Evolutionary conservation across 352 stramenopile genomes (phyloP), one percentile per base, ranked within the genome.

Genomic region (Thalassiosira mediterranea): DNA sequence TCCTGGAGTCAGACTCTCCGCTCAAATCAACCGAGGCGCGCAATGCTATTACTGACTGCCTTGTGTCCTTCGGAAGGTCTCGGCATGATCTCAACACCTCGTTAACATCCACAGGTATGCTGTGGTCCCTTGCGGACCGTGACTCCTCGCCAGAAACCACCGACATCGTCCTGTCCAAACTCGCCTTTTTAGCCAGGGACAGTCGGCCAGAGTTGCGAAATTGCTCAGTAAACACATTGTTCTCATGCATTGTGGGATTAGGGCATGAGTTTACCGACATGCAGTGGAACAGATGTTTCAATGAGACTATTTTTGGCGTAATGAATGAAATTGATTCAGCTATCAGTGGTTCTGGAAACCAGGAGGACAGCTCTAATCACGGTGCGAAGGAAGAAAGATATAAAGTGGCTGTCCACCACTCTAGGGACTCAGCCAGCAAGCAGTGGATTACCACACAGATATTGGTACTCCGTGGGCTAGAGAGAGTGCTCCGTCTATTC

Each of bases 41-140:
- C 54, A 74, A 79, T 44, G 68, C 79, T 28, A 77, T 93, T 19
- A 89, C 98, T 26, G 83, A 95, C 54, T 99, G 96, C 76, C 98
- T 97, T 68, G 95, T 95, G 0, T 90, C 93, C 2, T 99, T 98
- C 84, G 96, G 94, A 2, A 91, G 86, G 46, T 94, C 95, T 57
- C 89, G 90, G 4, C 97, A 98, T 65, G 96, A 98, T 84, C 93
- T 99, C 34, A 99, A 99, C 78, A 98, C 98, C 49, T 98, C 95
- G 66, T 90, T 99, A 7, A 98, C 97, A 1, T 95, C 96, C 0
- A 97, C 98, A 71, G 97, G 97, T 66, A 95, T 98, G 66, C 83
- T 98, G 3, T 98, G 96, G 96, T 97, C 92, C 61, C 95, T 98
- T 23, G 95, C 86, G 31, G 88, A 93, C 53, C 72, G 86, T 81